These are phyloP conservation scores for Coniferiporia weirii DNA, from an alignment of 1,284 basidiomycete species.

Conservation along the genomic window DNA sequence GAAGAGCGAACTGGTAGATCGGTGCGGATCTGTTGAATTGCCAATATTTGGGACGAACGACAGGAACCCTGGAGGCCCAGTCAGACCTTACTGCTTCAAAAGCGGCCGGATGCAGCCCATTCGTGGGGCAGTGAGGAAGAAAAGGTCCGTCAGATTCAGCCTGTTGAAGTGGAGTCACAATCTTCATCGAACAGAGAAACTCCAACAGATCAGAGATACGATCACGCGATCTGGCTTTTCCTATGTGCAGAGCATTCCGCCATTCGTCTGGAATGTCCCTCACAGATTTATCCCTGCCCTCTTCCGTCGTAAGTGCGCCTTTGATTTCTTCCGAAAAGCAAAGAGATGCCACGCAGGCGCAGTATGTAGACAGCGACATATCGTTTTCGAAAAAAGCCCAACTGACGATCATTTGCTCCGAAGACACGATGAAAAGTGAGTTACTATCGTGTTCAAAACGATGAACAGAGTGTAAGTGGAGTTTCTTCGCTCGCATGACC, in stretches of 20 bases:
- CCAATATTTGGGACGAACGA: constrained; percentile 54
- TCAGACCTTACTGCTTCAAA: constrained; percentile 37
- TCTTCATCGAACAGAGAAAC: constrained; percentile 44
- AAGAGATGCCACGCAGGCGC: constrained; percentile 53
- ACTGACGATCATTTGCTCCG: constrained; percentile 48
- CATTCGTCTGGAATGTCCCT: constrained; percentile 46
- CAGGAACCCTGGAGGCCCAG: constrained; percentile 27
- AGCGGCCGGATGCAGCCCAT: constrained; percentile 35
- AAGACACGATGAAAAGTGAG: constrained; percentile 46
- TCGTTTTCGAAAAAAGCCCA: constrained; percentile 53
- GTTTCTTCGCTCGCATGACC: constrained; percentile 51
- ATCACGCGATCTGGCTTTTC: constrained; percentile 48
- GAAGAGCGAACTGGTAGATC: constrained; percentile 52
- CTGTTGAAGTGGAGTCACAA: constrained; percentile 51
- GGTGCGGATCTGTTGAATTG: constrained; percentile 48
- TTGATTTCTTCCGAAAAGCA: constrained; percentile 47
- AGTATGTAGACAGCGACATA: constrained; percentile 54
- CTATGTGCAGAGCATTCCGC: constrained; percentile 46
- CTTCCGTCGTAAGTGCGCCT: constrained; percentile 39
- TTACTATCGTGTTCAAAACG: constrained; percentile 37
- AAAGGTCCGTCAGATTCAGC: constrained; percentile 36
- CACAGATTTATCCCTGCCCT: constrained; percentile 44
- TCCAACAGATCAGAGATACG: constrained; percentile 59
- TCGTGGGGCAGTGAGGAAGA: constrained; percentile 37
- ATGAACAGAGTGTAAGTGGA: constrained; percentile 55